Conservation (phyloP, 306 rosid genomes). For the Dryas octopetala region DNA sequence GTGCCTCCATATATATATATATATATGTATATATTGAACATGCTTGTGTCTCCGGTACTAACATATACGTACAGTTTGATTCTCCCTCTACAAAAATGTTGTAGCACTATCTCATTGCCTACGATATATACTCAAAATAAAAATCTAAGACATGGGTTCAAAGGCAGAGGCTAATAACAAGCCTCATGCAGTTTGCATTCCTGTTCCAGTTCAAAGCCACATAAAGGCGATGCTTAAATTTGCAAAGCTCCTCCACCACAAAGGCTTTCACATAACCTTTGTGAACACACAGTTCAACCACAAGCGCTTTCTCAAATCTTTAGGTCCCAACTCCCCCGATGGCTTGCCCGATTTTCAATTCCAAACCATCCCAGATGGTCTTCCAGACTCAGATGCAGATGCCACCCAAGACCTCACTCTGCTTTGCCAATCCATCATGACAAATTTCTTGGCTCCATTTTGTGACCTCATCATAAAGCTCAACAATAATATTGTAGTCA, state of each 20-base stretch:
- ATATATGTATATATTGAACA: too few relatives aligned
- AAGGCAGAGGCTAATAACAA: too few relatives aligned
- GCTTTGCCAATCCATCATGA: constrained; percentile 5
- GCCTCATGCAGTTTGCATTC: constrained; percentile 23
- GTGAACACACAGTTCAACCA: constrained; percentile 25
- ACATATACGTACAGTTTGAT: too few relatives aligned
- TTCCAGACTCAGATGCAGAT: neutral
- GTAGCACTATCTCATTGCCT: too few relatives aligned
- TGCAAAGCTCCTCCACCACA: constrained; percentile 24
- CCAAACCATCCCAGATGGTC: constrained; percentile 13
- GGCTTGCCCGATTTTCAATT: neutral
- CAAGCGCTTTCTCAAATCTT: constrained; percentile 1
- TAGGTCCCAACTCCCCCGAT: neutral
- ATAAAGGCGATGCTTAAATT: constrained; percentile 21
- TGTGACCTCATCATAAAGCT: neutral
- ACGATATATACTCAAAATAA: too few relatives aligned
- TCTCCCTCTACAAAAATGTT: too few relatives aligned
- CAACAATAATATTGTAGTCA: neutral
- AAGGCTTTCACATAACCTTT: constrained; percentile 22
- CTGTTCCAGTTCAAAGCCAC: constrained; percentile 14
- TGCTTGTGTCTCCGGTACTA: too few relatives aligned
- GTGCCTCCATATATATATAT: too few relatives aligned
- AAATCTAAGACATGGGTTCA: too few relatives aligned
- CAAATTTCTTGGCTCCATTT: neutral
- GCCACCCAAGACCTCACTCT: neutral